phyloP scores from a whole-genome alignment of 1,284 basidiomycete species.

The Apiotrichum gamsii region DNA sequence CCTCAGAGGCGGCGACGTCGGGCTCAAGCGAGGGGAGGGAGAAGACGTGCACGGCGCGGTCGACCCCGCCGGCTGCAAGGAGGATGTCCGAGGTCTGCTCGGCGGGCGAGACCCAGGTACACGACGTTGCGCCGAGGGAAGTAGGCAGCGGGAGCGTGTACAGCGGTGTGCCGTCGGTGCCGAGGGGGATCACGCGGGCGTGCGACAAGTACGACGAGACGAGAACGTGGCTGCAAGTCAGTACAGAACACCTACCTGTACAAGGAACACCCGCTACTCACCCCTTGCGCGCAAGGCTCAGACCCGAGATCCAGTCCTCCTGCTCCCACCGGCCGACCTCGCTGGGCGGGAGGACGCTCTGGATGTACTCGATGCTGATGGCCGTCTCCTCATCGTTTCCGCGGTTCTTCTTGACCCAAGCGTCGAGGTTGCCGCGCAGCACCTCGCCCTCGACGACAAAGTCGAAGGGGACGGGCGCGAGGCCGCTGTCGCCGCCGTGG shows the following conservation, averaged over 20 bases:
- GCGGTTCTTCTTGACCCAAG: constrained; percentile 69
- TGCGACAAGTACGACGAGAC: constrained; percentile 76
- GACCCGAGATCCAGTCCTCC: constrained; percentile 88
- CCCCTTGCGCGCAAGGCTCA: constrained; percentile 65
- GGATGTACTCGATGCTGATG: constrained; percentile 88
- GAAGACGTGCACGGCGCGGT: constrained; percentile 66
- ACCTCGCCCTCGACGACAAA: constrained; percentile 82
- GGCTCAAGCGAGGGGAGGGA: constrained; percentile 50
- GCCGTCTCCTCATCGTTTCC: constrained; percentile 68
- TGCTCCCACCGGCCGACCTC: constrained; percentile 73
- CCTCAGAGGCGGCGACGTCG: constrained; percentile 38
- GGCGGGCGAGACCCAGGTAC: constrained; percentile 55
- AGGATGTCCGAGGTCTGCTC: constrained; percentile 47
- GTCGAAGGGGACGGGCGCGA: constrained; percentile 82
- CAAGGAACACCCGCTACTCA: constrained; percentile 46
- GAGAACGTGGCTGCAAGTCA: constrained; percentile 57
- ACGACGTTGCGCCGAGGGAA: constrained; percentile 60
- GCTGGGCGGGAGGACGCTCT: constrained; percentile 83
- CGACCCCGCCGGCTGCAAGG: constrained; percentile 72
- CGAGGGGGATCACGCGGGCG: constrained; percentile 61
- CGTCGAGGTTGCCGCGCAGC: constrained; percentile 64
- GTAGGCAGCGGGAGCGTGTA: constrained; percentile 45
- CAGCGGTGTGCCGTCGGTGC: constrained; percentile 20
- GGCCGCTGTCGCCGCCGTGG: constrained; percentile 45
- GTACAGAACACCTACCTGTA: background rate